Base-by-base conservation (phyloP, 345 rosid genomes). In the Arabis hirsuta region DNA sequence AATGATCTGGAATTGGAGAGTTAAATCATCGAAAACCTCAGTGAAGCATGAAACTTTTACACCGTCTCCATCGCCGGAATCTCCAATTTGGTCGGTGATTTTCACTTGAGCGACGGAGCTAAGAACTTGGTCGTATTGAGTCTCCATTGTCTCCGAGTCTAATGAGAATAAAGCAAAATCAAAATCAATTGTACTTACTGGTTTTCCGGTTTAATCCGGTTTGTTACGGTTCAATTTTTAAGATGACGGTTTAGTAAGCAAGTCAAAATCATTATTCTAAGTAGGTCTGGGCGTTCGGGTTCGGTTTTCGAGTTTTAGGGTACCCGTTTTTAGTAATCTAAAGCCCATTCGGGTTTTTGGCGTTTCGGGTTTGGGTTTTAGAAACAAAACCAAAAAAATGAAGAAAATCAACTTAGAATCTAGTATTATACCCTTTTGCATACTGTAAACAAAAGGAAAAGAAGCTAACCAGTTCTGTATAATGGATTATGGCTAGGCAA, bases 1-100 rank as follows among this genome's bases (percentile, higher is more conserved):
- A 71, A 91, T 89, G 77, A 89, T 79, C 80, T 91, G 98, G 75
- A 86, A 86, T 45, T 90, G 82, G 72, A 93, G 82, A 43, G 92
- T 84, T 36, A 80, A 78, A 7, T 87, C 92, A 38, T 89, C 90
- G 43, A 79, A 81, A 50, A 84, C 76, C 61, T 94, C 96, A 4
- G 83, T 76, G 75, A 91, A 91, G 79, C 87, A 86, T 0, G 82
- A 82, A 51, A 93, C 67, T 79, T 83, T 81, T 57, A 81, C 51
- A 41, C 81, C 79, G 27, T 67, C 73, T 39, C 36, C 73, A 0
- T 61, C 72, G 3, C 13, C 26, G 43, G 56, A 22, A 24, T 42
- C 61, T 58, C 2, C 51, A 9, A 20, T 42, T n/a, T 48, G 9
- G 12, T 50, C 77, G 27, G 70, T 61, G 53, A 79, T 47, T 42